Percentiles rank a stretch among this genome's conserved stretches.
Conservation (phyloP, 2,329 filamentous ascomycete species). For the Sporothrix phasma region DNA sequence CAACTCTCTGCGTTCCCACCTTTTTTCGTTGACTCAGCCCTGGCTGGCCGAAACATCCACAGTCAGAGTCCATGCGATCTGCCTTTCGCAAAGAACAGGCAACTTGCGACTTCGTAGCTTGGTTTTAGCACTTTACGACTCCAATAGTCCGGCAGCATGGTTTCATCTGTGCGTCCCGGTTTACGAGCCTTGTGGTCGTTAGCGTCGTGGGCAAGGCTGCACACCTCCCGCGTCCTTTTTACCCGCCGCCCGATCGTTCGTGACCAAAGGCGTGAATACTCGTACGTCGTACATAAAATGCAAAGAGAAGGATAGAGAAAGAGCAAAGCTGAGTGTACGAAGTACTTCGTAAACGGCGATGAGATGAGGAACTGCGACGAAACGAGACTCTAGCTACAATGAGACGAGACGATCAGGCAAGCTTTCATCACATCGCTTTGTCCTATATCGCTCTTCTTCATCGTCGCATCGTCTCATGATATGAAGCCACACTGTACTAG, state of each 20-base stretch:
- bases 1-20: neutral
- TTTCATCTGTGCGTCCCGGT: conserved; percentile 5
- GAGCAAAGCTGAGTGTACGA: neutral
- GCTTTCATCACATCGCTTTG: no score
- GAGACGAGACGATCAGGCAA: neutral
- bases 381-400: neutral
- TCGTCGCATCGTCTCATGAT: no score
- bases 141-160: neutral
- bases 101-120: neutral
- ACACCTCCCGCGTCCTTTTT: neutral
- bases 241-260: neutral
- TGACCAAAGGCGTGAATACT: neutral
- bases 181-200: neutral
- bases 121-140: neutral
- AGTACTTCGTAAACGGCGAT: neutral
- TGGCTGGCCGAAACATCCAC: neutral
- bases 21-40: neutral
- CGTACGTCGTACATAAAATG: no score
- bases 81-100: no score
- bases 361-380: neutral
- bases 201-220: neutral
- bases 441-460: no score
- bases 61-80: neutral
- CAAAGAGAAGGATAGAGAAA: neutral
- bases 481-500: no score